A percentile compares a stretch with the other conserved stretches of the same genome.
phyloP scores from a whole-genome alignment of 495 filamentous ascomycete genomes.

The Lepraria neglecta region DNA sequence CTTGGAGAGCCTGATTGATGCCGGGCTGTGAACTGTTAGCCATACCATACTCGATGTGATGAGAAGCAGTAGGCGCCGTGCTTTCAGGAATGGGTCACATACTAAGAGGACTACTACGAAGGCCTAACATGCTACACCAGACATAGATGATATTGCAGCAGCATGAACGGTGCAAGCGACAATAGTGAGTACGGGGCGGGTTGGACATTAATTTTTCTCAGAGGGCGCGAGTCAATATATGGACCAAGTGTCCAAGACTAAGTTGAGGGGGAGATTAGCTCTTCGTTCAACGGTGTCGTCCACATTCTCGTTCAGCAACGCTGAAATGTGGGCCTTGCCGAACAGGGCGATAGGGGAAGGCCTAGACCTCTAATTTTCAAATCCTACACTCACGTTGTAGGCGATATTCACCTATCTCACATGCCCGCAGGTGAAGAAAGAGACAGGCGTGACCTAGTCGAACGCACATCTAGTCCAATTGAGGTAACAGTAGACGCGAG shows the following conservation, averaged over 20 bases:
- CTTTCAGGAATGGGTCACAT: background rate
- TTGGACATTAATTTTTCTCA: conserved; percentile 10
- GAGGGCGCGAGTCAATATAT: background rate
- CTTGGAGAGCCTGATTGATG: conserved; percentile 7
- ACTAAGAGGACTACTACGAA: conserved; percentile 14
- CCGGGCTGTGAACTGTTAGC: conserved; percentile 3
- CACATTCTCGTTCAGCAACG: too few relatives aligned
- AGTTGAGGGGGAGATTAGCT: too few relatives aligned
- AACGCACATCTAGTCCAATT: background rate
- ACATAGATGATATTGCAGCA: conserved; percentile 15
- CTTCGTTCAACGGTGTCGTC: too few relatives aligned
- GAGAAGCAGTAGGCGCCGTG: background rate
- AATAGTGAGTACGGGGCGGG: background rate
- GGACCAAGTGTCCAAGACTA: too few relatives aligned
- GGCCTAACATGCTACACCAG: conserved; percentile 20
- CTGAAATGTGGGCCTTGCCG: background rate
- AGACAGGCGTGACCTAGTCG: background rate
- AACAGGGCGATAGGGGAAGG: background rate
- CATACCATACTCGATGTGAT: background rate
- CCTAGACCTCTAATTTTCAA: background rate
- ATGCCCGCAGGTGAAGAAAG: background rate
- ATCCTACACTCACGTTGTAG: background rate
- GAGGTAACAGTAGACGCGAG: background rate
- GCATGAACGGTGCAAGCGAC: conserved; percentile 10
- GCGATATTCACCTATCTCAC: background rate